A percentile compares a stretch with the other conserved stretches of the same genome.
Conservation (phyloP, 2,329 filamentous ascomycete species). For the Aspergillus proliferans region DNA sequence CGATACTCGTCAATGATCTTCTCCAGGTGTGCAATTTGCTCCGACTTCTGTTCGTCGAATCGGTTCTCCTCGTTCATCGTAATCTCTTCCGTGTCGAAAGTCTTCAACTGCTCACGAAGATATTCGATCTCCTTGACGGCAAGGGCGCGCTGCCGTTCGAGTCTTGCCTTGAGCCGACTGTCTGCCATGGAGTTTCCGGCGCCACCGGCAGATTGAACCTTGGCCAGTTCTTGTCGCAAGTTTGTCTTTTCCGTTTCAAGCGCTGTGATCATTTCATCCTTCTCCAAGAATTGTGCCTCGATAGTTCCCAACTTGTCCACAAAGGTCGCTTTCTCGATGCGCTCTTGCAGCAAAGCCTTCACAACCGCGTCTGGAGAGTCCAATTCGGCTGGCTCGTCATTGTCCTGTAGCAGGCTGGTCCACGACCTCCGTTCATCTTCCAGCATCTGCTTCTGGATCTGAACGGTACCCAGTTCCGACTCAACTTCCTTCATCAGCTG, state of each 20-base stretch:
- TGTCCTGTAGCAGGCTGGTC: constrained; percentile 74
- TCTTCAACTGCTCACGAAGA: constrained; percentile 82
- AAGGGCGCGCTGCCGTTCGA: constrained; percentile 79
- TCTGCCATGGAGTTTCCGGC: constrained; percentile 48
- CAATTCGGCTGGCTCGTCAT: constrained; percentile 63
- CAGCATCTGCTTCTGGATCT: constrained; percentile 75
- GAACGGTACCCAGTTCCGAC: constrained; percentile 69
- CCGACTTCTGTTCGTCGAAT: constrained; percentile 66
- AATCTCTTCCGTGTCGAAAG: constrained; percentile 78
- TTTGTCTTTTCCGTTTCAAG: constrained; percentile 64
- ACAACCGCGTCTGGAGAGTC: constrained; percentile 84
- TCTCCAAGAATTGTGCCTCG: constrained; percentile 70
- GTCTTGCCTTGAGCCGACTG: constrained; percentile 61
- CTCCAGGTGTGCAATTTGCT: constrained; percentile 75
- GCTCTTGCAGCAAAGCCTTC: constrained; percentile 73
- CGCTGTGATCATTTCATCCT: constrained; percentile 65
- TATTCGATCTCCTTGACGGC: constrained; percentile 92
- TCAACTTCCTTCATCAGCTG: constrained; percentile 68
- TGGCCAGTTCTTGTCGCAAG: constrained; percentile 64
- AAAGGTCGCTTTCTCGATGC: constrained; percentile 71
- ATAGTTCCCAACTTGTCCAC: constrained; percentile 72
- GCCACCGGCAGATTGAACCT: constrained; percentile 50
- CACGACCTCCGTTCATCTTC: constrained; percentile 85
- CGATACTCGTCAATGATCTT: constrained; percentile 83
- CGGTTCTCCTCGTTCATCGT: constrained; percentile 71